phyloP scores from a whole-genome alignment of 441 rosid species.

The Pelargonium fulgidum region DNA sequence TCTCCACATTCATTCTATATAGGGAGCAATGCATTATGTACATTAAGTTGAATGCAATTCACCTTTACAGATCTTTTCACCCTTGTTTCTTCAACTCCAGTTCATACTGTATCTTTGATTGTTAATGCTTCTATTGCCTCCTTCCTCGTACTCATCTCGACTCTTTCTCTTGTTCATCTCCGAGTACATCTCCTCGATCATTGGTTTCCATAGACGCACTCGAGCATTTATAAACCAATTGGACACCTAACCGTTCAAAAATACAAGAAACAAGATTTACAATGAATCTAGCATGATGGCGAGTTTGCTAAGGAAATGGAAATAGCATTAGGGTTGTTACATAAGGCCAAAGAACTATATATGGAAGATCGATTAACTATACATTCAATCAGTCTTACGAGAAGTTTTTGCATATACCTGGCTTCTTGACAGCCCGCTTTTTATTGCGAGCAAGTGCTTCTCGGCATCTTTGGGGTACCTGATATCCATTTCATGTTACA shows the following conservation, averaged over 20 bases:
- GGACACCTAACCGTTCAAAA: not conserved
- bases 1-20: no score
- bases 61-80: no score
- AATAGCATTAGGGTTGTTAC: not conserved
- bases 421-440: slow-evolving; percentile 83
- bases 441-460: slow-evolving; percentile 84
- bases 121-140: not conserved
- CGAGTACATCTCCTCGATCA: slow-evolving; percentile 10
- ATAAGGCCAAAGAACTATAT: not conserved
- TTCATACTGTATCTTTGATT: not conserved
- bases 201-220: not conserved
- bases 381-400: no score
- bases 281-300: not conserved
- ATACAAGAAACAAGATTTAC: not conserved
- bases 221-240: slow-evolving; percentile 8
- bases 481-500: not conserved
- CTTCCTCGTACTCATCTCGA: not conserved
- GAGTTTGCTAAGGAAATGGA: no score
- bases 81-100: not conserved
- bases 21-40: no score
- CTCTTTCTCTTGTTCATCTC: slow-evolving; percentile 3
- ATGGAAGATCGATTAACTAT: no score
- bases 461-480: slow-evolving; percentile 97
- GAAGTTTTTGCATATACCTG: slow-evolving; percentile 36
- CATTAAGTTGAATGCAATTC: no score